Evolutionary conservation across 176 grass and related monocot species (phyloP), one percentile per base, ranked within the genome.

Genomic region (Eremochloa ophiuroides): DNA sequence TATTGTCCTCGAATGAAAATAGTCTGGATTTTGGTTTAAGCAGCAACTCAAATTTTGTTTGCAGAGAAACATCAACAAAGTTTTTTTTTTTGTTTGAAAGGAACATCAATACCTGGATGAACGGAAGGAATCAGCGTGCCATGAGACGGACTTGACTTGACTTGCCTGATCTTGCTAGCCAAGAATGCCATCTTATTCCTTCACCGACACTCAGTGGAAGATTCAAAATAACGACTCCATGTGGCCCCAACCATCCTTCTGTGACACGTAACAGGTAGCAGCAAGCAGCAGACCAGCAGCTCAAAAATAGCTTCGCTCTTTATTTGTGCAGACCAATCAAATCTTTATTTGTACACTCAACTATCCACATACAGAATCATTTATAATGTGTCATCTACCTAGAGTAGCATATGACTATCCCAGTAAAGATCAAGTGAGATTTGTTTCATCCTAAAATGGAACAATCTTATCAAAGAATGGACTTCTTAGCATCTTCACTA

Each of bases 401-500:
- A n/a, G 62, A 62, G 17, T 3, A 77, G 37, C 39, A 43, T 13
- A 77, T 8, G 6, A 13, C 13, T 77, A 28, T 44, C 40, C 33
- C 5, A 44, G 9, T 7, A 22, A 68, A 37, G 20, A 23, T 3
- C 12, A 34, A 53, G 42, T 29, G 70, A 50, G 42, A 3, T 37
- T n/a, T 3, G 13, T 55, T 35, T n/a, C 30, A 80, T 66, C 31
- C 10, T 80, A 77, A 14, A 84, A 77, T 35, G n/a, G 13, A 46
- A 37, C 16, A 38, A 29, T 62, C 23, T 23, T 74, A 8, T 37
- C 40, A 81, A 89, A 78, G 59, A 86, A 83, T 90, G 73, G 35
- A 67, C 37, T 50, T 77, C 65, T 82, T 48, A n/a, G 8, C 59
- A 67, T 59, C 46, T 80, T 80, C 71, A 56, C 78, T 77, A 44